These are phyloP conservation scores for Fusarium vanettenii DNA, from an alignment of 2,329 filamentous ascomycete species.

Conservation along the genomic window DNA sequence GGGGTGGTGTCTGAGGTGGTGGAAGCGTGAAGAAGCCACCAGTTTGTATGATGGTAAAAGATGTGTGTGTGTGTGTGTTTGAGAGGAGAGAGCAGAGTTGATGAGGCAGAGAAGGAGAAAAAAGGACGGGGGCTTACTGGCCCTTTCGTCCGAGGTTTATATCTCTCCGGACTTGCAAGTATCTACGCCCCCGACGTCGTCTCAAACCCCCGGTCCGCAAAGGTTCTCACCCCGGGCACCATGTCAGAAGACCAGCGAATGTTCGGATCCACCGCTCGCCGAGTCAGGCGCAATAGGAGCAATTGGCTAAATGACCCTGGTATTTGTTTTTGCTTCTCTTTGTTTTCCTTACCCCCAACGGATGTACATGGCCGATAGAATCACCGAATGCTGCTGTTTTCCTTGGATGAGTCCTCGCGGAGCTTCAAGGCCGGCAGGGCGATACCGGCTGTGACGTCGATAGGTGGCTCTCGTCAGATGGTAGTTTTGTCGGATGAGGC, in stretches of 20 bases:
- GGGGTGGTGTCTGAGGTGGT: not conserved
- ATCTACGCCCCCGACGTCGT: slow-evolving; percentile 21
- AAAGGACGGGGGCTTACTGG: not conserved
- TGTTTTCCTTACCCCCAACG: not conserved
- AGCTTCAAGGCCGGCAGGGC: not conserved
- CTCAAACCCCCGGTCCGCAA: slow-evolving; percentile 21
- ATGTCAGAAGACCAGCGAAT: slow-evolving; percentile 18
- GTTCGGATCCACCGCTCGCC: not conserved
- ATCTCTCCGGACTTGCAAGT: slow-evolving; percentile 9
- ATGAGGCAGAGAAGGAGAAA: not conserved
- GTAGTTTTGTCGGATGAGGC: not conserved
- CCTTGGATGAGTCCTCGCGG: not conserved
- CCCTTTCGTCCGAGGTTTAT: slow-evolving; percentile 1
- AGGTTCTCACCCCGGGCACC: slow-evolving; percentile 29
- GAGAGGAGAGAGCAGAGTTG: not conserved
- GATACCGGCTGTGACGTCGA: slow-evolving; percentile 3
- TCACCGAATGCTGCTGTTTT: slow-evolving; percentile 15
- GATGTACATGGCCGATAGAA: slow-evolving; percentile 5
- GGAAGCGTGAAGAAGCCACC: not conserved
- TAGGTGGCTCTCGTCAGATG: not conserved
- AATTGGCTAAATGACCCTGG: slow-evolving; percentile 17
- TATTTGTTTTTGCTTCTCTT: not conserved
- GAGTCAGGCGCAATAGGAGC: slow-evolving; percentile 6
- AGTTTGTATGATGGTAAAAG: not conserved
- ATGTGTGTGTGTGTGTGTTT: not conserved